phyloP scores from a whole-genome alignment of 2,329 filamentous ascomycete genomes.

The Magnaporthiopsis rhizophila region DNA sequence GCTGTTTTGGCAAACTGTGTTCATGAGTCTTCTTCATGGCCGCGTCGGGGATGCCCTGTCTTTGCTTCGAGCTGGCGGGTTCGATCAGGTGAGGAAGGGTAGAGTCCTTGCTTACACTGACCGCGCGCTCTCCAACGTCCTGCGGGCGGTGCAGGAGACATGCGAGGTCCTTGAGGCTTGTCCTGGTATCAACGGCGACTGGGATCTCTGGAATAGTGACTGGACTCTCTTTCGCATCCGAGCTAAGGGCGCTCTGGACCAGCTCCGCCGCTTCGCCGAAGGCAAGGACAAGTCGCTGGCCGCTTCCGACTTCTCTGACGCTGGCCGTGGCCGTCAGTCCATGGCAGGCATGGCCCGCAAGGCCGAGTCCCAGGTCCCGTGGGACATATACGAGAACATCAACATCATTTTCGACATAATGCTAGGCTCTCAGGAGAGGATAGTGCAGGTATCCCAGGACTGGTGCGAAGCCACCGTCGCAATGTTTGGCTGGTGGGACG shows the following conservation, averaged over 20 bases:
- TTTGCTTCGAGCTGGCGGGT: conserved; percentile 67
- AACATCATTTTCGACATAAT: conserved; percentile 73
- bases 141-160: conserved; percentile 61
- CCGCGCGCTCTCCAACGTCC: conserved; percentile 68
- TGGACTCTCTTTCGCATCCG: conserved; percentile 80
- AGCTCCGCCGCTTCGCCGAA: conserved; percentile 72
- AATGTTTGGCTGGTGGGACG: conserved; percentile 87
- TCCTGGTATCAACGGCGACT: conserved; percentile 62
- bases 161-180: conserved; percentile 64
- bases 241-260: conserved; percentile 58
- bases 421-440: conserved; percentile 66
- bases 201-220: conserved; percentile 74
- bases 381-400: conserved; percentile 82
- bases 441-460: conserved; percentile 71
- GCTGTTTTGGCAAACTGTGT: conserved; percentile 82
- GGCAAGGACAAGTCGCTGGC: conserved; percentile 32
- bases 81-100: conserved; percentile 66
- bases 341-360: conserved; percentile 62
- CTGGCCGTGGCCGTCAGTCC: conserved; percentile 34
- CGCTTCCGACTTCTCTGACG: conserved; percentile 25
- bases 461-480: conserved; percentile 87
- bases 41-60: conserved; percentile 59
- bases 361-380: conserved; percentile 80
- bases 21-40: conserved; percentile 65
- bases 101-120: conserved; percentile 64